These are phyloP conservation scores for Yamadazyma taylorii DNA, from an alignment of 1,139 yeast genomes.

Conservation along the genomic window DNA sequence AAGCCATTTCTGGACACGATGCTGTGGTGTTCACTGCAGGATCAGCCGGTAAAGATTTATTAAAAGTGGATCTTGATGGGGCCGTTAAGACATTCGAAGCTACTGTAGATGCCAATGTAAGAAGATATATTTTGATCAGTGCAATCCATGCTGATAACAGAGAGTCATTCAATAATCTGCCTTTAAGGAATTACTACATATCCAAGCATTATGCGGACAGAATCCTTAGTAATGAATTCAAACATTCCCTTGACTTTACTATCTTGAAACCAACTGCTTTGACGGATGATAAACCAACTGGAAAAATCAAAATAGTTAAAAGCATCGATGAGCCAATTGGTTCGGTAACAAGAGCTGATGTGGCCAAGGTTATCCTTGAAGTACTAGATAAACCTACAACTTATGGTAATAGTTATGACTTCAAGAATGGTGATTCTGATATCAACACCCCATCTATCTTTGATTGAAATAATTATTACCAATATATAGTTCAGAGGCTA, in stretches of 20 bases:
- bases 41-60: conserved; percentile 56
- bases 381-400: conserved; percentile 23
- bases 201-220: conserved; percentile 61
- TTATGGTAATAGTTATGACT: conserved; percentile 28
- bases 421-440: conserved; percentile 21
- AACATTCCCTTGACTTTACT: conserved; percentile 44
- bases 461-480: background rate
- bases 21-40: conserved; percentile 67
- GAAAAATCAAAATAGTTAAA: conserved; percentile 28
- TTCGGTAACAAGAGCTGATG: conserved; percentile 29
- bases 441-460: conserved; percentile 1
- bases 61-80: conserved; percentile 62
- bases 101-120: conserved; percentile 42
- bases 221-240: conserved; percentile 36
- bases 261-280: conserved; percentile 52
- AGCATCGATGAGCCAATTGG: conserved; percentile 17
- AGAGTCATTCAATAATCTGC: conserved; percentile 28
- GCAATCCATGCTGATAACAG: conserved; percentile 56
- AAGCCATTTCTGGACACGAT: conserved; percentile 46
- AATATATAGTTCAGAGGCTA: no score
- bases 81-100: conserved; percentile 62
- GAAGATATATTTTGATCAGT: conserved; percentile 55
- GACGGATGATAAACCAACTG: conserved; percentile 39
- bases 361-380: conserved; percentile 26
- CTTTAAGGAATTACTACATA: conserved; percentile 41